These are phyloP conservation scores for Cordyceps cicadae DNA, from an alignment of 2,329 filamentous ascomycete genomes.

Conservation along the genomic window DNA sequence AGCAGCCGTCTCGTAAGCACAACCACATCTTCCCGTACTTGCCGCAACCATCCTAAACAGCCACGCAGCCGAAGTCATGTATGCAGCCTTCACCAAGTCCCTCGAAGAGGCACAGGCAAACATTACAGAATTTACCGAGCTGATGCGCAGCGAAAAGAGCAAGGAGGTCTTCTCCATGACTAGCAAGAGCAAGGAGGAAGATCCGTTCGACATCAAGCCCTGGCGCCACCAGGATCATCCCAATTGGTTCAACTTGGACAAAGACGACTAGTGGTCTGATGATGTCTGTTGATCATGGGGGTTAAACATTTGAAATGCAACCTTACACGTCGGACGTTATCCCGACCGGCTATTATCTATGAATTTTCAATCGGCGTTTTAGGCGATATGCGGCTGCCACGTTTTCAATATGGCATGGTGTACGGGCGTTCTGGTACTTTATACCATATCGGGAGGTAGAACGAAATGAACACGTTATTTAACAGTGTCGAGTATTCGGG, in stretches of 20 bases:
- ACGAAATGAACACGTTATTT: too few species aligned
- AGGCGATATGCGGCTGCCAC: not conserved
- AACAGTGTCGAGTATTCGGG: too few species aligned
- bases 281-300: not conserved
- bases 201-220: conserved; percentile 48
- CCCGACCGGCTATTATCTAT: too few species aligned
- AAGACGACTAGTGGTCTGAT: conserved; percentile 10
- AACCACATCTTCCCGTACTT: not conserved
- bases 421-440: not conserved
- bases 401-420: not conserved
- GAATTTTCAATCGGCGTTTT: not conserved
- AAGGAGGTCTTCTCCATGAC: conserved; percentile 44
- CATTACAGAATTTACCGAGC: conserved; percentile 41
- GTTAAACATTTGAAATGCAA: not conserved
- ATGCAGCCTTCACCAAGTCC: conserved; percentile 39
- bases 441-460: not conserved
- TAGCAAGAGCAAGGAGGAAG: conserved; percentile 43
- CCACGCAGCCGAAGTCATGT: conserved; percentile 40
- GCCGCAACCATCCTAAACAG: not conserved
- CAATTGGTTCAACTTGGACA: conserved; percentile 41
- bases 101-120: conserved; percentile 40
- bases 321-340: not conserved
- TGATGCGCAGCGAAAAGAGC: conserved; percentile 39
- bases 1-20: conserved; percentile 43
- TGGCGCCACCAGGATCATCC: conserved; percentile 54